Evolutionary conservation across 805 yeast genomes (phyloP).

Genomic region (Babjeviella inositovora): DNA sequence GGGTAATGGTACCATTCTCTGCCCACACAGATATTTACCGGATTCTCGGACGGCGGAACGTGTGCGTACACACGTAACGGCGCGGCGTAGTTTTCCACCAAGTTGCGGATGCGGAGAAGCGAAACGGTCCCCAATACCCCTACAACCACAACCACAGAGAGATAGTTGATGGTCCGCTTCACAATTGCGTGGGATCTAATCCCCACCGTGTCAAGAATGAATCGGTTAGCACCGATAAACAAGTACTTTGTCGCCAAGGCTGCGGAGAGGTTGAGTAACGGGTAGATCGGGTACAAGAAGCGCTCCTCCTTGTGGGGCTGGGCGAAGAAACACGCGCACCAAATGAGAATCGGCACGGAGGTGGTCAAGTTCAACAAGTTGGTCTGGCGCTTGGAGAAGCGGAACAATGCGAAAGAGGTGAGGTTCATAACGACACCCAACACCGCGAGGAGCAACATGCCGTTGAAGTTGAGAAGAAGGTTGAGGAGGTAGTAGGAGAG

Average conservation of each 20-base stretch:
- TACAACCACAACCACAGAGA: no score
- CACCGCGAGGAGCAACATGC: slow-evolving; percentile 15
- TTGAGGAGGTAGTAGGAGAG: slow-evolving; percentile 55
- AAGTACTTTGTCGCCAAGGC: slow-evolving; percentile 22
- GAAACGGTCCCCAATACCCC: no score
- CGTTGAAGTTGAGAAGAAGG: slow-evolving; percentile 60
- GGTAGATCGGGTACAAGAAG: slow-evolving; percentile 75
- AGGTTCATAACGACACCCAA: slow-evolving; percentile 24
- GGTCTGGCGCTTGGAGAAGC: slow-evolving; percentile 6
- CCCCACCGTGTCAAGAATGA: slow-evolving; percentile 2
- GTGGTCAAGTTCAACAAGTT: no score
- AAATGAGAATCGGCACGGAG: slow-evolving; percentile 33
- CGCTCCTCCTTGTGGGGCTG: slow-evolving; percentile 94
- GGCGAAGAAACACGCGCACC: slow-evolving; percentile 48
- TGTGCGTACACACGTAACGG: slow-evolving; percentile 47
- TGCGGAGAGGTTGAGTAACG: slow-evolving; percentile 47
- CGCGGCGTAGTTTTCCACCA: slow-evolving; percentile 54
- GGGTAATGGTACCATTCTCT: slow-evolving; percentile 94
- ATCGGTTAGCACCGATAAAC: slow-evolving; percentile 3
- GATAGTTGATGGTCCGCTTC: slow-evolving; percentile 1
- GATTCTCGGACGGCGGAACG: slow-evolving; percentile 11
- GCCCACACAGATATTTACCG: slow-evolving; percentile 65
- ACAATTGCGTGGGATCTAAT: not conserved
- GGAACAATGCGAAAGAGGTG: slow-evolving; percentile 11
- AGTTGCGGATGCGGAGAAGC: slow-evolving; percentile 37